These are phyloP conservation scores for Fraxinus ornus DNA, from an alignment of 305 asterid genomes.

Conservation along the genomic window DNA sequence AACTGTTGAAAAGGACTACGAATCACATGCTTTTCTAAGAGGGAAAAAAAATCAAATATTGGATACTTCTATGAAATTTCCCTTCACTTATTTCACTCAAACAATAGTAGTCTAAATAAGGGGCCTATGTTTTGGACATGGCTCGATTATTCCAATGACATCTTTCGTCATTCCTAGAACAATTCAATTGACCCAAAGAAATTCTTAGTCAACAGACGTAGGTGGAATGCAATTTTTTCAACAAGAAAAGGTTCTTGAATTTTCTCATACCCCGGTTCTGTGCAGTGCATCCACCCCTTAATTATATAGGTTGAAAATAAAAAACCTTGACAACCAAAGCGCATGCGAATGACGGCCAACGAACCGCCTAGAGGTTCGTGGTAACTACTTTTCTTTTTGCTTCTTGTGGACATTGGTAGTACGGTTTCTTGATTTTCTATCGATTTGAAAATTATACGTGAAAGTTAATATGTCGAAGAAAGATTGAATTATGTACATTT, in stretches of 20 bases:
- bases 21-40: background rate
- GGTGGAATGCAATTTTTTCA: background rate
- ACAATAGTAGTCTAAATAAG: background rate
- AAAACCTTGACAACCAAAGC: background rate
- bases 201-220: background rate
- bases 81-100: background rate
- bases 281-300: background rate
- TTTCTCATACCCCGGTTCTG: background rate
- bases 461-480: background rate
- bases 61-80: background rate
- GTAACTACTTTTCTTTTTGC: background rate
- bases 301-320: background rate
- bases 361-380: background rate
- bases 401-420: background rate
- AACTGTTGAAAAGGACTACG: background rate
- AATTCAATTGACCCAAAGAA: constrained; percentile 8
- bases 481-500: background rate
- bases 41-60: background rate
- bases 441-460: background rate
- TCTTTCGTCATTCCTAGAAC: background rate
- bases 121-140: background rate
- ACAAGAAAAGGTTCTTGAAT: too few species aligned
- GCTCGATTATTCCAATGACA: constrained; percentile 1
- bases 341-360: background rate
- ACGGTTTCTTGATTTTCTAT: background rate